These are phyloP conservation scores for Ogataea henricii DNA, from an alignment of 805 yeast genomes.

Conservation along the genomic window DNA sequence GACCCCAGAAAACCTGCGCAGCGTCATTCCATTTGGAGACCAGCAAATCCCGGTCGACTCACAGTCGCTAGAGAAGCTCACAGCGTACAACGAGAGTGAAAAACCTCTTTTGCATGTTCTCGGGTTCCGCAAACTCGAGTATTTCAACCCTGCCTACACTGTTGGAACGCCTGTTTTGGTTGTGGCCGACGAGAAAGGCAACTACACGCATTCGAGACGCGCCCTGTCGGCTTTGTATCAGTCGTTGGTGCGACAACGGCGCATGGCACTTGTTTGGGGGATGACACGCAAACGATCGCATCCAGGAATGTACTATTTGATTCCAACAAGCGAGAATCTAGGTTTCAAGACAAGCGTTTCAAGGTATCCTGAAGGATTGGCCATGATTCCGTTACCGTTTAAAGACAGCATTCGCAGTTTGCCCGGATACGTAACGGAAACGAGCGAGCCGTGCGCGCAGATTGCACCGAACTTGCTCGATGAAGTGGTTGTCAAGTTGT, in stretches of 20 bases:
- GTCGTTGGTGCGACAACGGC: conserved; percentile 50
- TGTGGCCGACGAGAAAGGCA: conserved; percentile 62
- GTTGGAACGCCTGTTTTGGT: conserved; percentile 60
- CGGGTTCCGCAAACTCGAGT: conserved; percentile 59
- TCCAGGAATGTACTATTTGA: conserved; percentile 60
- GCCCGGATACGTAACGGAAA: conserved; percentile 43
- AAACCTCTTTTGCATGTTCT: conserved; percentile 60
- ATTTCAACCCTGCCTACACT: conserved; percentile 53
- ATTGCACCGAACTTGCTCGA: conserved; percentile 24
- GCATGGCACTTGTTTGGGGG: conserved; percentile 76
- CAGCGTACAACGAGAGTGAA: conserved; percentile 35
- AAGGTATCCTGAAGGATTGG: conserved; percentile 70
- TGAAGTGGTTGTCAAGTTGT: conserved; percentile 28
- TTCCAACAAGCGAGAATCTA: conserved; percentile 46
- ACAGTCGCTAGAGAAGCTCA: conserved; percentile 38
- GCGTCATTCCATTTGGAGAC: conserved; percentile 49
- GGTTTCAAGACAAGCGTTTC: conserved; percentile 16
- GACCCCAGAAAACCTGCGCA: conserved; percentile 31
- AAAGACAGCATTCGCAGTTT: conserved; percentile 70
- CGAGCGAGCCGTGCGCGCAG: conserved; percentile 23
- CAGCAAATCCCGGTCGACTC: conserved; percentile 42
- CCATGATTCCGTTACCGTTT: conserved; percentile 68
- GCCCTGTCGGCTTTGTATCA: conserved; percentile 71
- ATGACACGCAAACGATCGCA: conserved; percentile 51
- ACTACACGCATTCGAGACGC: conserved; percentile 59